These are phyloP conservation scores for Macrotyloma uniflorum DNA, from an alignment of 306 rosid genomes.

Conservation along the genomic window DNA sequence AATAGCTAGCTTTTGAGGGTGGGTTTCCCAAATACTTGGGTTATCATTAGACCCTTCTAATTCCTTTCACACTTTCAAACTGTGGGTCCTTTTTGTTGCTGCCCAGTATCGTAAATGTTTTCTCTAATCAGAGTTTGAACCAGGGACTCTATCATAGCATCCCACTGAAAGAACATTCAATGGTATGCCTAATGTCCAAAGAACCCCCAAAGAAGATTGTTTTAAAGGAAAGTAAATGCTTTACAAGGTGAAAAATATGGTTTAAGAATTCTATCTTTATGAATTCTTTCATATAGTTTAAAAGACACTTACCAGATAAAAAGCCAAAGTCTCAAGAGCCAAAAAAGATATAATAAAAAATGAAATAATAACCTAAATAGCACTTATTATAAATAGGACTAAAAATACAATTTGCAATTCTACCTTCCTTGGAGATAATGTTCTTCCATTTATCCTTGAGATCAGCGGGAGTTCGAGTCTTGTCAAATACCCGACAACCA, in stretches of 20 bases:
- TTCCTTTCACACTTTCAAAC: too few relatives aligned
- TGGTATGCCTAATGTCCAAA: not conserved
- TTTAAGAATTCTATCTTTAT: not conserved
- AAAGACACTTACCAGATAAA: slow-evolving; percentile 7
- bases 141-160: too few relatives aligned
- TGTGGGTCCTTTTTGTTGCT: too few relatives aligned
- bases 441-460: slow-evolving; percentile 88
- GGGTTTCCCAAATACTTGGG: too few relatives aligned
- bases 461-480: slow-evolving; percentile 48
- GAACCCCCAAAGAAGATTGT: not conserved
- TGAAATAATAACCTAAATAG: not conserved
- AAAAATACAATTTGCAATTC: not conserved
- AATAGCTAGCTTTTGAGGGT: too few relatives aligned
- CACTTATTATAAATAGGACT: not conserved
- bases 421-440: slow-evolving; percentile 45
- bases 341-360: slow-evolving; percentile 5
- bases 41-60: too few relatives aligned
- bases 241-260: not conserved
- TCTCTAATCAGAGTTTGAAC: too few relatives aligned
- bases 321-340: slow-evolving; percentile 15
- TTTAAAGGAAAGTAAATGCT: not conserved
- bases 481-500: slow-evolving; percentile 44
- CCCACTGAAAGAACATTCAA: not conserved
- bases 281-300: not conserved
- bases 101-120: too few relatives aligned